Conservation (phyloP, 2,329 filamentous ascomycete genomes). For the Xylaria polymorpha region DNA sequence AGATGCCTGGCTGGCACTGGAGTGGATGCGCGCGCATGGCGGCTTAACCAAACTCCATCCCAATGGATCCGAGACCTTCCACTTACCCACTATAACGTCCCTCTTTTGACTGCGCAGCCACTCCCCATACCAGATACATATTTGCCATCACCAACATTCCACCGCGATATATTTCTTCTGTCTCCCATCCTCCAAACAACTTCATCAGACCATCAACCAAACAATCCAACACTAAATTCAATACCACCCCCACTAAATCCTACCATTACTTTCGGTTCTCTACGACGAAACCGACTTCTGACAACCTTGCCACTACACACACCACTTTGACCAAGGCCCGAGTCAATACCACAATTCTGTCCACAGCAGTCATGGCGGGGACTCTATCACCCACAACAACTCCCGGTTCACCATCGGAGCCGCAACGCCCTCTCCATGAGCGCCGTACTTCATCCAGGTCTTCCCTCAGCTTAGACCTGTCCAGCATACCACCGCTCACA, state of each 20-base stretch:
- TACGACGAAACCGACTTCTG: not conserved
- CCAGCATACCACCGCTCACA: conserved; percentile 74
- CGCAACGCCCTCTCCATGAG: conserved; percentile 51
- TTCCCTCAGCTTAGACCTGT: conserved; percentile 78
- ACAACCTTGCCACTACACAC: conserved; percentile 2
- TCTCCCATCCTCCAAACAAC: conserved; percentile 6
- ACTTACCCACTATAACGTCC: not conserved
- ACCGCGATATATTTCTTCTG: not conserved
- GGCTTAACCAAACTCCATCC: conserved; percentile 29
- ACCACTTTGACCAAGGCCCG: not conserved
- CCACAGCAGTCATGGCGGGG: conserved; percentile 44
- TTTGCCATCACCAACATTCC: conserved; percentile 31
- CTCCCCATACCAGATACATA: conserved; percentile 32
- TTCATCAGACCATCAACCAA: not conserved
- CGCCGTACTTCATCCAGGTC: conserved; percentile 58
- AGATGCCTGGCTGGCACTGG: conserved; percentile 17
- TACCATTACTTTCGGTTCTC: not conserved
- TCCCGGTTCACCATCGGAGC: conserved; percentile 46
- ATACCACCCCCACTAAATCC: not conserved
- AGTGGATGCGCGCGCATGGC: conserved; percentile 13
- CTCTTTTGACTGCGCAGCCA: conserved; percentile 37
- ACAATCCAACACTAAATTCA: not conserved
- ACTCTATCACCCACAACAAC: conserved; percentile 45
- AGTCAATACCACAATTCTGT: conserved; percentile 18
- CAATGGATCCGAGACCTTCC: conserved; percentile 6